Evolutionary conservation across 1,284 basidiomycete genomes (phyloP), one percentile per base, ranked within the genome.

Genomic region (Marasmius oreades): DNA sequence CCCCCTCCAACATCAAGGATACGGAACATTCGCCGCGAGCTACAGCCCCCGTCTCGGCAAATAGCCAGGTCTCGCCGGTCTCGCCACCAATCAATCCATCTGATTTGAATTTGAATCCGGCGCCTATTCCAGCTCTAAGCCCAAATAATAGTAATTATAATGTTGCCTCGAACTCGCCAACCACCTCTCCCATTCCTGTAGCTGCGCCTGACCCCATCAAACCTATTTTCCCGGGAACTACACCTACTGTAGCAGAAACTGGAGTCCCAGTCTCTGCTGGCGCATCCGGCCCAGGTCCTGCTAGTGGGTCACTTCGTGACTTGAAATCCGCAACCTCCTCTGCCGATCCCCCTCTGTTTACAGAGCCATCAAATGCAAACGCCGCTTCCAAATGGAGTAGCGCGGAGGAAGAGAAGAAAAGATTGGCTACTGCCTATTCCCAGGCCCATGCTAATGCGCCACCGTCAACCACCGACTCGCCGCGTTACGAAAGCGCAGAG

Each of bases 161-260:
- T 23, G 57, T 70, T 3, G 50, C 55, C 8, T 51, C 53, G 23
- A 48, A 57, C n/a, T 22, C 60, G 11, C 51, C 64, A 11, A 48
- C 55, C 23, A 61, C 68, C 5, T 61, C 67, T 12, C 64, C 69
- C 2, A 61, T 66, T 43, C 69, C 70, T 11, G 58, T 63, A 44
- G 33, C 61, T 43, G 55, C 66, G 1, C 64, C 62, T 12, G 57
- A 64, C 22, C 56, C 59, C n/a, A 31, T 28, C 51, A 51, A 62
- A 33, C 57, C 61, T 24, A 60, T 62, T 16, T 67, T 69, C 67
- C 61, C 75, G 65, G 63, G 71, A 23, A 72, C 71, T 18, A 75
- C 72, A 14, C 85, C 86, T 1, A 88, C 85, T 1, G 74, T 89
- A 8, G 84, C 86, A 11, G 82, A 84, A 61, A 84, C 84, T 2